phyloP scores from a whole-genome alignment of 257 asterid genomes.

The Hygrophila difformis region DNA sequence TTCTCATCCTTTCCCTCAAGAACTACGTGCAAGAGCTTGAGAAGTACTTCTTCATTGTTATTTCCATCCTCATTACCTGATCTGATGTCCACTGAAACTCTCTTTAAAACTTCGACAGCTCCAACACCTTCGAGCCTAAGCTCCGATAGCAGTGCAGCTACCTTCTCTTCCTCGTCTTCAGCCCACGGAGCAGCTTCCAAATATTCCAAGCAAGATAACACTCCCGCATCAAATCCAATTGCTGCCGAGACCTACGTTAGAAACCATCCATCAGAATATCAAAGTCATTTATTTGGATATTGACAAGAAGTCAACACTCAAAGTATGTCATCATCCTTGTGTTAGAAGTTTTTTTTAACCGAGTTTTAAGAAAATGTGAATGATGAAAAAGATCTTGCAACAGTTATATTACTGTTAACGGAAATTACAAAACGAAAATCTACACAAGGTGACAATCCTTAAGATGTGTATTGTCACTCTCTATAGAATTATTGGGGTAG shows the following conservation, averaged over 20 bases:
- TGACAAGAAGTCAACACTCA: neutral
- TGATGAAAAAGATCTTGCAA: neutral
- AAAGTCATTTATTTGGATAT: neutral
- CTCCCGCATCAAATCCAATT: conserved; percentile 90
- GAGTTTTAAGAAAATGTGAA: neutral
- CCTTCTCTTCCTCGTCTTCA: conserved; percentile 90
- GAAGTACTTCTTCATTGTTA: conserved; percentile 66
- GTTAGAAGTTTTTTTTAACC: neutral
- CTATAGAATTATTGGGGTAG: neutral
- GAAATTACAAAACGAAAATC: no score
- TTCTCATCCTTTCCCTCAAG: conserved; percentile 96
- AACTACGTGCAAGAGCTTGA: conserved; percentile 72
- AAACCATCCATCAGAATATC: neutral
- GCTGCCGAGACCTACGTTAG: conserved; percentile 75
- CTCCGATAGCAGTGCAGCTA: conserved; percentile 73
- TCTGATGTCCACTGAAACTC: conserved; percentile 68
- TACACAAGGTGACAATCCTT: neutral
- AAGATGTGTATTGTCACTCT: neutral
- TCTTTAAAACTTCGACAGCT: conserved; percentile 75
- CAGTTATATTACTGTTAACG: no score
- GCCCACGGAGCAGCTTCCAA: conserved; percentile 99
- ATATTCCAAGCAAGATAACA: conserved; percentile 75
- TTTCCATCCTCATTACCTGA: conserved; percentile 28
- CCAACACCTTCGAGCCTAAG: conserved; percentile 79
- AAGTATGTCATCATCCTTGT: neutral